Evolutionary conservation across 257 asterid species (phyloP), one percentile per base, ranked within the genome.

Genomic region (Scutellaria baicalensis): DNA sequence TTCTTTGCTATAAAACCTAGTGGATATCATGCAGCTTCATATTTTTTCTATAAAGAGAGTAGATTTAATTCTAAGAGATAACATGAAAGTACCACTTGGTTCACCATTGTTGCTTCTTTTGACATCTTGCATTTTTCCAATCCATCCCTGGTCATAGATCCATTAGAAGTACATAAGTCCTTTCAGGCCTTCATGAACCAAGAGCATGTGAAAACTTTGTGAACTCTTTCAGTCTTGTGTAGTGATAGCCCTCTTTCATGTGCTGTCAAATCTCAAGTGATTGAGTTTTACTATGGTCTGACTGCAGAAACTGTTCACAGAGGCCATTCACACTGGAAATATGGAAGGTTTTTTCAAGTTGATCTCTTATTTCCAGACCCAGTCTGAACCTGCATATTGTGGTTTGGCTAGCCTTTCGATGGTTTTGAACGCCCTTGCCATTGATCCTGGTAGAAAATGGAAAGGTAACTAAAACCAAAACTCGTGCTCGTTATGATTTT

Each of bases 331-430:
- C 75, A 81, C 78, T 79, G 99, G 99, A 71, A 89, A 89, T 3
- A 88, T 94, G 99, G 97, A 91, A 85, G 92, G 95, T 12, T 94
- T 94, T 76, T 94, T 90, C 87, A 94, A 83, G 82, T 76, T 94
- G 86, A 89, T 94, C 33, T 89, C 99, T 68, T 85, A 86, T 85
- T 94, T 94, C 80, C 97, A 94, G 85, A 94, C 99, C 66, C 99
- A 94, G 69, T 94, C 99, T 51, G 99, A 94, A 80, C 97, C 99
- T 75, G 97, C 99, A 59, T 94, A 82, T 66, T 94, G 99, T 80
- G 99, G 99, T 55, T 75, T 94, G 86, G 99, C 99, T 75, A 91
- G 97, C 87, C 95, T 94, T 80, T 88, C 97, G 20, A 89, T 94
- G 99, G 97, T 91, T 79, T 82, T 94, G 84, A 94, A 94, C 61